These are phyloP conservation scores for Lithohypha guttulata DNA, from an alignment of 2,329 filamentous ascomycete species.

Conservation along the genomic window DNA sequence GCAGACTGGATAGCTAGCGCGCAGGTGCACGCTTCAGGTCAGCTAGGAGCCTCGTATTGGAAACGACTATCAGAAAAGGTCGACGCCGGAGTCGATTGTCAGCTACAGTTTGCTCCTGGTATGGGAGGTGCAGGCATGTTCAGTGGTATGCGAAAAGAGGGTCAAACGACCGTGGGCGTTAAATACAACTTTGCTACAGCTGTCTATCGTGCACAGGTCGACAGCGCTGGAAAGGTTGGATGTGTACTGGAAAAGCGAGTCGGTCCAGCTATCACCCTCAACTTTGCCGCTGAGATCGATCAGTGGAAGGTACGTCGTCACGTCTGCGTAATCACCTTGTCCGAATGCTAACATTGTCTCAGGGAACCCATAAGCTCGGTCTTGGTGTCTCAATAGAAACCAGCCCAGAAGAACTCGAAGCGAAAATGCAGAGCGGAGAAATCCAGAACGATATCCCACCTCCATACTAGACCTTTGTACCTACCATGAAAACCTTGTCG, in stretches of 20 bases:
- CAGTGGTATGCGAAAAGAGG: constrained; percentile 73
- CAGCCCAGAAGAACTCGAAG: constrained; percentile 72
- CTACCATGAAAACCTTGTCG: background rate
- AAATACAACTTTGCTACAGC: constrained; percentile 98
- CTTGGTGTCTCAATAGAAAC: constrained; percentile 87
- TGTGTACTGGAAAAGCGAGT: constrained; percentile 93
- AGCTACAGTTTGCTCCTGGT: constrained; percentile 65
- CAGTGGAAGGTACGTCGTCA: constrained; percentile 69
- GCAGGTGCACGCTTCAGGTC: constrained; percentile 80
- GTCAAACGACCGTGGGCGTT: constrained; percentile 78
- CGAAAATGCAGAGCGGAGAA: constrained; percentile 35
- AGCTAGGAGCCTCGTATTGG: constrained; percentile 89
- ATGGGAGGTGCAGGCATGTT: constrained; percentile 56
- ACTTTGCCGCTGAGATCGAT: constrained; percentile 93
- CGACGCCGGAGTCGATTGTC: constrained; percentile 90
- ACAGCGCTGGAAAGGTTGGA: constrained; percentile 87
- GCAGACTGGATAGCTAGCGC: constrained; percentile 86
- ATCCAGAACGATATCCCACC: constrained; percentile 27
- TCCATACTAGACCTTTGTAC: constrained; percentile 33
- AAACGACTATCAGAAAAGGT: constrained; percentile 84
- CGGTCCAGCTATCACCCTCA: constrained; percentile 81
- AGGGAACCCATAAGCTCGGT: constrained; percentile 94
- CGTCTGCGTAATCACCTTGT: background rate
- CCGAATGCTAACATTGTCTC: constrained; percentile 12
- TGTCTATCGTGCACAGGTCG: constrained; percentile 89